Base-by-base conservation (phyloP, 805 yeast species). In the Isabelozyma rhagii region DNA sequence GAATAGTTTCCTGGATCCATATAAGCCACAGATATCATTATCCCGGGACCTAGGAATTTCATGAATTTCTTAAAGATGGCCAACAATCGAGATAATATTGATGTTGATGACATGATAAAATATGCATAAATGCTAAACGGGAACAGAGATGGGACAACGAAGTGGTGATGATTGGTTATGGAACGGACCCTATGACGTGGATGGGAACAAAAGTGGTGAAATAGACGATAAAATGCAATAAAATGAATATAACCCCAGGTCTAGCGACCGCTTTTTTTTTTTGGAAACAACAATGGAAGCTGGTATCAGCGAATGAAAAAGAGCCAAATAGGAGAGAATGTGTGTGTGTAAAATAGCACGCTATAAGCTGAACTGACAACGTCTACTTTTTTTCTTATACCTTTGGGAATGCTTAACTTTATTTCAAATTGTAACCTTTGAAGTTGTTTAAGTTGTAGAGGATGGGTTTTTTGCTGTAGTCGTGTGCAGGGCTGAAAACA, bases 1-100 rank as follows among this genome's bases (percentile, higher is more conserved):
- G 97, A 87, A 68, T 92, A 93, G 69, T 94, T 93, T 4, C 99
- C 99, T 0, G 99, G 98, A 60, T 93, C 98, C 90, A 94, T 89
- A 66, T 92, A 94, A 0, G 97, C 93, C 34, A 93, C 97, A 4
- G 92, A 80, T 2, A 94, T 96, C 96, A 93, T 87, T 44, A 93
- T 72, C 0, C 99, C 98, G 0, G 98, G 98, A 0, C 98, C 98
- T n/a, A 93, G 75, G 63, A 87, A 88, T 53, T 75, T 68, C 40
- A 75, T 67, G 64, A 84, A 87, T 57, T 84, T 85, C 52, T 61
- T 64, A 27, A 69, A 15, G 9, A 39, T 39, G 41, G 41, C 5
- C 15, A 39, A 31, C 36, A 31, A 31, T 31, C 36, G 36, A 10
- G 36, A 31, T 6, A 31, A 10, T 31, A 8, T 9, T 31, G 36